Evolutionary conservation across 2,329 filamentous ascomycete species (phyloP).

Genomic region (Trichoderma semiorbis): DNA sequence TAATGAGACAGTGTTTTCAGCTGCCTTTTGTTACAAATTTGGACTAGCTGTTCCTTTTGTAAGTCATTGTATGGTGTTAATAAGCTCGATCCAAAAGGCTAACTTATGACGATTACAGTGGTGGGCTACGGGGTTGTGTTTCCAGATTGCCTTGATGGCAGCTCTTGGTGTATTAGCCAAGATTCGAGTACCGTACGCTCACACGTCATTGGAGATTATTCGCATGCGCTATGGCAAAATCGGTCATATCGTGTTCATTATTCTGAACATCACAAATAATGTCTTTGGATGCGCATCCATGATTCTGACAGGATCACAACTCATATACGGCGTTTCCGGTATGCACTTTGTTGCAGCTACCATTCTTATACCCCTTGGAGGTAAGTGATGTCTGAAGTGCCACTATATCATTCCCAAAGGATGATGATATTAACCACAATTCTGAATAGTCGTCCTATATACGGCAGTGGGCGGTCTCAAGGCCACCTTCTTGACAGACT

Average conservation of each 20-base stretch:
- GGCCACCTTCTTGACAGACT: constrained; percentile 14
- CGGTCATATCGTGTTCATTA: constrained; percentile 9
- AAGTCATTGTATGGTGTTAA: not conserved
- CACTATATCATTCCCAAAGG: not conserved
- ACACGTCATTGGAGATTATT: constrained; percentile 15
- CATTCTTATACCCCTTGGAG: constrained; percentile 14
- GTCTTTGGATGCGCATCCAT: constrained; percentile 14
- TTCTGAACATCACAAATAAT: constrained; percentile 13
- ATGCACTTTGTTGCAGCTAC: constrained; percentile 17
- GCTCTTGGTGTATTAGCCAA: constrained; percentile 12
- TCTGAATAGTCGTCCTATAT: not conserved
- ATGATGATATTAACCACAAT: not conserved
- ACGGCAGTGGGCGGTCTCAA: constrained; percentile 12
- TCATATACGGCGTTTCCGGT: constrained; percentile 10
- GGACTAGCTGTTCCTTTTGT: constrained; percentile 13
- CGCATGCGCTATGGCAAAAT: constrained; percentile 16
- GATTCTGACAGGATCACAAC: constrained; percentile 13
- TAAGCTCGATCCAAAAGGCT: not conserved
- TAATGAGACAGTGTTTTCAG: constrained; percentile 12
- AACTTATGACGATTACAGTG: not conserved
- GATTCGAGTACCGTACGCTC: constrained; percentile 12
- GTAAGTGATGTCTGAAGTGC: not conserved
- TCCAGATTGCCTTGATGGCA: constrained; percentile 15
- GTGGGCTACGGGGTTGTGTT: constrained; percentile 13
- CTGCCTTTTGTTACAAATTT: constrained; percentile 15